Percentiles rank a stretch among this genome's conserved stretches.
Conservation (phyloP, 352 stramenopile genomes). For the Pythium oligandrum region DNA sequence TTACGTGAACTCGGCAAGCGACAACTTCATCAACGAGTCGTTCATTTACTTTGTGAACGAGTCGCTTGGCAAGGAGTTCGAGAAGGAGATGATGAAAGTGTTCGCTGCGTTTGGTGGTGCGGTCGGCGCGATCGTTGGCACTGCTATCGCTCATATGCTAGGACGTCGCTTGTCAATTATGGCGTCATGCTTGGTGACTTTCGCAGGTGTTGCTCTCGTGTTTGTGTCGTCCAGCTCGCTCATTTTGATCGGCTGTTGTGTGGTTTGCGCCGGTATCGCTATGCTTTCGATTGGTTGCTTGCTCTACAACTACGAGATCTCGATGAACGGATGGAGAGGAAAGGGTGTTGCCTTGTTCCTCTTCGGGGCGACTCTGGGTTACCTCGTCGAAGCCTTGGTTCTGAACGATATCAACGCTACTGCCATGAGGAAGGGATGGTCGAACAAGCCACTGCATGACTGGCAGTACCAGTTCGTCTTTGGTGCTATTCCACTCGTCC, state of each 20-base stretch:
- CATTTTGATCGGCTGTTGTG: conserved; percentile 64
- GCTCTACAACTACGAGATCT: conserved; percentile 88
- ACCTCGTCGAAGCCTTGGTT: conserved; percentile 74
- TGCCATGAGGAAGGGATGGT: conserved; percentile 57
- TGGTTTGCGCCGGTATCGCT: conserved; percentile 56
- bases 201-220: conserved; percentile 59
- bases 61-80: conserved; percentile 32
- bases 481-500: conserved; percentile 56
- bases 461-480: conserved; percentile 84
- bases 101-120: conserved; percentile 53
- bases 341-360: conserved; percentile 86
- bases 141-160: conserved; percentile 43
- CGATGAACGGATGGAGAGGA: conserved; percentile 81
- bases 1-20: conserved; percentile 65
- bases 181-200: conserved; percentile 44
- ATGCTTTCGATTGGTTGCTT: conserved; percentile 76
- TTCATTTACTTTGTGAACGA: conserved; percentile 81
- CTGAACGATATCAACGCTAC: conserved; percentile 66
- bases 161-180: conserved; percentile 70
- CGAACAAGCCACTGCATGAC: conserved; percentile 61
- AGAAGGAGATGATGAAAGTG: conserved; percentile 67
- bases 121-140: conserved; percentile 46
- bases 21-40: conserved; percentile 82
- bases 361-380: conserved; percentile 57
- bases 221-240: conserved; percentile 64